These are phyloP conservation scores for Perkinsus chesapeaki DNA, from an alignment of 169 alveolate genomes.

Conservation along the genomic window DNA sequence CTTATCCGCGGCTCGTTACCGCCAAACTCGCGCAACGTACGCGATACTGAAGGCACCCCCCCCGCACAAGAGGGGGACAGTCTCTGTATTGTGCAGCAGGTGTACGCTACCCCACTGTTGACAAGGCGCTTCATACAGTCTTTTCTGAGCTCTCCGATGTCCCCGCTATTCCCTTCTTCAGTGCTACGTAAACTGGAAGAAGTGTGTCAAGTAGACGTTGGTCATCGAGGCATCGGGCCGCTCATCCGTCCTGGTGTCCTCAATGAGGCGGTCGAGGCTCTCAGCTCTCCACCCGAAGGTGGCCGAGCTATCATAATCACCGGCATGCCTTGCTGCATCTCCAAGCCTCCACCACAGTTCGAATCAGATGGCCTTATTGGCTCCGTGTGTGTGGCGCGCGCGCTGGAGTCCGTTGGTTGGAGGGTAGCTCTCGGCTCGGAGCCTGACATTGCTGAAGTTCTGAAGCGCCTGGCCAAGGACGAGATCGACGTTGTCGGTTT, in stretches of 20 bases:
- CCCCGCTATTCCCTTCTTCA: neutral
- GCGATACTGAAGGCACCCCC: too few relatives aligned
- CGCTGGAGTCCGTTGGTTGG: neutral
- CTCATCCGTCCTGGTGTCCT: neutral
- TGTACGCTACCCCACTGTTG: too few relatives aligned
- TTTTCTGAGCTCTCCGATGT: neutral
- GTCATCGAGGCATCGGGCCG: neutral
- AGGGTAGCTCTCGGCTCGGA: neutral
- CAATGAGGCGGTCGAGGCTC: neutral
- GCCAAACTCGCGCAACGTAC: too few relatives aligned
- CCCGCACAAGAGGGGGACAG: too few relatives aligned
- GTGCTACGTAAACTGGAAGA: neutral
- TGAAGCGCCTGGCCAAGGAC: neutral
- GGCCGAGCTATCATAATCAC: neutral
- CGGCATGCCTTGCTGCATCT: neutral
- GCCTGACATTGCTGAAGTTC: neutral
- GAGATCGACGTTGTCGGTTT: neutral
- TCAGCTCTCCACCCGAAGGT: neutral
- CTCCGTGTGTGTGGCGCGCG: neutral
- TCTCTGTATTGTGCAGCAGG: too few relatives aligned
- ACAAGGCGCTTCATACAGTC: too few relatives aligned
- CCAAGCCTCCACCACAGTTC: neutral
- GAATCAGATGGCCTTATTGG: neutral
- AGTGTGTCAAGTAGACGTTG: neutral
- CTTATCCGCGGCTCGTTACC: too few relatives aligned